A percentile compares a stretch with the other conserved stretches of the same genome.
These are phyloP conservation scores for Penicillium sp. DNA, from an alignment of 2,329 filamentous ascomycete genomes.

Conservation along the genomic window DNA sequence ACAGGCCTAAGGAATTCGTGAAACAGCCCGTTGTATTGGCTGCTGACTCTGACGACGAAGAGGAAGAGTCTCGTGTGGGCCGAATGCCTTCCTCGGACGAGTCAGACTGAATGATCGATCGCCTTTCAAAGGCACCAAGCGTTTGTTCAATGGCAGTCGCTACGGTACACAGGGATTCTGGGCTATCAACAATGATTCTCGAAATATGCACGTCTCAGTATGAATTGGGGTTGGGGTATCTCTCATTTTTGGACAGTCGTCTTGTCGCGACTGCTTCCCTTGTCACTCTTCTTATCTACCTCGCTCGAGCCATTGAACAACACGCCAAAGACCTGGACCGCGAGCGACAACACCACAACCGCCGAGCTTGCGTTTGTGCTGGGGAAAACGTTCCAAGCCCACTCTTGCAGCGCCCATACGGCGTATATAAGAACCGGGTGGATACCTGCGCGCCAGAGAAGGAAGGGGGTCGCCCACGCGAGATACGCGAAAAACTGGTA, in stretches of 20 bases:
- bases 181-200: not conserved
- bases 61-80: conserved; percentile 76
- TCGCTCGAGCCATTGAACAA: conserved; percentile 49
- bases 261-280: conserved; percentile 21
- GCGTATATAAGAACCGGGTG: conserved; percentile 66
- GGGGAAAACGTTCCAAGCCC: conserved; percentile 94
- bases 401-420: conserved; percentile 79
- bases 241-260: conserved; percentile 25
- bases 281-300: conserved; percentile 19
- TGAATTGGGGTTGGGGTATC: not conserved
- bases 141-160: not conserved
- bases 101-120: conserved; percentile 57
- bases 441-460: conserved; percentile 75
- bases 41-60: conserved; percentile 67
- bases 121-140: not conserved
- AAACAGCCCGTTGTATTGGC: conserved; percentile 64
- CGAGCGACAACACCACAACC: conserved; percentile 69
- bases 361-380: conserved; percentile 66
- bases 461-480: conserved; percentile 82
- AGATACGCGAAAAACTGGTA: conserved; percentile 96
- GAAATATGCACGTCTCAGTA: not conserved
- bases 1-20: conserved; percentile 75
- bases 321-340: conserved; percentile 62
- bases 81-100: conserved; percentile 82
- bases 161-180: conserved; percentile 1